Base-by-base conservation (phyloP, 179 eudicot species). In the Silene noctiflora region DNA sequence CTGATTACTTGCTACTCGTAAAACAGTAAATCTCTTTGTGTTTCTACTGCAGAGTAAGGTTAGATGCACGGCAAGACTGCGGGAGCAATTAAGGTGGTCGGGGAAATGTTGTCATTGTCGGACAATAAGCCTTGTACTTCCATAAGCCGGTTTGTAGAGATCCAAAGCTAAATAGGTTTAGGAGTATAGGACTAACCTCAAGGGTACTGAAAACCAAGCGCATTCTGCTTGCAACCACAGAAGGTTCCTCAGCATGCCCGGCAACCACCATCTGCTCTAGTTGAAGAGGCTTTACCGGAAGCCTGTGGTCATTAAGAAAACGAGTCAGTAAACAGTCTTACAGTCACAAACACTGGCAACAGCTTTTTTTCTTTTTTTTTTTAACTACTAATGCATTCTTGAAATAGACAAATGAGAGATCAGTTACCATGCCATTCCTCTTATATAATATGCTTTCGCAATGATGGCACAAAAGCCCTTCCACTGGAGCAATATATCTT, bases 281-380 rank as follows among this genome's bases (percentile, higher is more conserved):
- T 77, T 95, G 99, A 68, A 95, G 96, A 21, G 93, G 93, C 88
- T 95, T 93, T 80, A 93, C 99, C 4, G 99, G 99, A 73, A 95
- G 93, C 99, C 99, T 95, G 74, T 20, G 21, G 71, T 64, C 19
- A 78, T 66, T 8, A 19, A 66, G 20, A 33, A 31, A 63, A 22
- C 31, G 19, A 46, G 17, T 53, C 44, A 17, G 4, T 33, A 39
- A 55, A 42, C 2, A 6, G 17, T 55, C 20, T n/a, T n/a, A 55
- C 42, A 35, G n/a, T n/a, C 6, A 35, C 19, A 53, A 2, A 53
- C 22, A 62, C 51, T 44, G 51, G 51, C 51, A 42, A n/a, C n/a
- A n/a, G n/a, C n/a, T n/a, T n/a, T n/a, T n/a, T n/a, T n/a, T n/a
- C n/a, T n/a, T 4, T 35, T 35, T 4, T 35, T 35, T 0, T 35